Evolutionary conservation across 2,329 filamentous ascomycete species (phyloP).

Genomic region (Phoma sp.): DNA sequence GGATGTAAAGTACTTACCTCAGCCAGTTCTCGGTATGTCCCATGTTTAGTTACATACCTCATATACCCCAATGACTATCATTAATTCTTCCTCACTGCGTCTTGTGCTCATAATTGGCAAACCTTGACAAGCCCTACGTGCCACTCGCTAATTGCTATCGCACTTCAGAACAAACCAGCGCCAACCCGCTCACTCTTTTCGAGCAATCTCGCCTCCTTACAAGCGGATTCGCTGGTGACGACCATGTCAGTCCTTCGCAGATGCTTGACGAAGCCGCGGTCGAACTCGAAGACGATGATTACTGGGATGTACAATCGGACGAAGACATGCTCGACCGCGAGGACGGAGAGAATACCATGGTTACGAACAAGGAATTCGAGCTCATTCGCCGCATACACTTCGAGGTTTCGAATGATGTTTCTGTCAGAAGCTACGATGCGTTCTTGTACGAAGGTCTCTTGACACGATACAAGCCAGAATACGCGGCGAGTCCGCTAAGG

Average conservation of each 20-base stretch:
- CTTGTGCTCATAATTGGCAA: not conserved
- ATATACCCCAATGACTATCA: conserved; percentile 43
- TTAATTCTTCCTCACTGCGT: conserved; percentile 26
- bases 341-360: conserved; percentile 28
- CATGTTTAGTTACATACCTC: conserved; percentile 46
- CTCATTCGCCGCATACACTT: conserved; percentile 47
- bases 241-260: conserved; percentile 43
- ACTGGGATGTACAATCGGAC: conserved; percentile 57
- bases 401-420: conserved; percentile 43
- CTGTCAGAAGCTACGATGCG: conserved; percentile 52
- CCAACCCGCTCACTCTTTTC: conserved; percentile 1
- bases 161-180: conserved; percentile 32
- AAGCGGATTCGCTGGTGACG: conserved; percentile 49
- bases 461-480: conserved; percentile 54
- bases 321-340: conserved; percentile 50
- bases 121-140: not conserved
- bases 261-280: conserved; percentile 48
- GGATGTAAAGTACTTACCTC: conserved; percentile 48
- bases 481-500: conserved; percentile 68
- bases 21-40: conserved; percentile 50
- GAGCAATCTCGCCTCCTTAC: conserved; percentile 29
- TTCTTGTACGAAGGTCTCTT: conserved; percentile 56
- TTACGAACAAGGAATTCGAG: conserved; percentile 41
- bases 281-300: conserved; percentile 56
- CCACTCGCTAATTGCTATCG: not conserved